Evolutionary conservation across 176 grass and related monocot genomes (phyloP), one percentile per base, ranked within the genome.

Genomic region (Canna indica): DNA sequence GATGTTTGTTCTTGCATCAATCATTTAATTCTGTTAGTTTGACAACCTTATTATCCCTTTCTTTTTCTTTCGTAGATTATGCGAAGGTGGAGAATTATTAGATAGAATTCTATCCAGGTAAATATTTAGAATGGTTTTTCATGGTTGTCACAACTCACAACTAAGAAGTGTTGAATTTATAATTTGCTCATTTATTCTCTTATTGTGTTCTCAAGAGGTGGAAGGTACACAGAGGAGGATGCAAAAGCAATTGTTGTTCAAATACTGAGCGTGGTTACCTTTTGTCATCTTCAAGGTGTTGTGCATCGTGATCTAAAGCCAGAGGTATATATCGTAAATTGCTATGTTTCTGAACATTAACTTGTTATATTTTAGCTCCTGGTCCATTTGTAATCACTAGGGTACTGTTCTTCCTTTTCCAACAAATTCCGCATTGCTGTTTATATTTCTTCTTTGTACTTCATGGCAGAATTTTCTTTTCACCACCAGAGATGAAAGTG

Each of bases 271-370:
- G 82, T 99, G 30, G 87, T 99, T 71, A 80, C 90, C 52, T 99
- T 90, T 76, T 99, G 94, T 81, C 94, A 99, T 93, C 89, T 99
- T 83, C 94, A 99, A 72, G 94, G 94, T 75, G 94, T 99, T 74
- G 90, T 99, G 18, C 94, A 99, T 81, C 94, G 94, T 67, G 94
- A 99, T 85, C 75, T 99, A 67, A 99, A 99, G 76, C 94, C 94
- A 59, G 94, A 99, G 94, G 94, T 99, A 59, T 53, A 36, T 44
- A 75, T 48, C 79, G 68, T 70, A 66, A 72, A 79, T 36, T 73
- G 56, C 47, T 83, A 83, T 50, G 28, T 42, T 26, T 79, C 12
- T 39, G 8, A 61, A 54, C 9, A 66, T 59, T 16, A 27, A 50
- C 56, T 59, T 59, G 38, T 5, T 59, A 48, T 31, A n/a, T n/a